Base-by-base conservation (phyloP, 768 basidiomycete genomes). In the Auricularia auricula-judae region DNA sequence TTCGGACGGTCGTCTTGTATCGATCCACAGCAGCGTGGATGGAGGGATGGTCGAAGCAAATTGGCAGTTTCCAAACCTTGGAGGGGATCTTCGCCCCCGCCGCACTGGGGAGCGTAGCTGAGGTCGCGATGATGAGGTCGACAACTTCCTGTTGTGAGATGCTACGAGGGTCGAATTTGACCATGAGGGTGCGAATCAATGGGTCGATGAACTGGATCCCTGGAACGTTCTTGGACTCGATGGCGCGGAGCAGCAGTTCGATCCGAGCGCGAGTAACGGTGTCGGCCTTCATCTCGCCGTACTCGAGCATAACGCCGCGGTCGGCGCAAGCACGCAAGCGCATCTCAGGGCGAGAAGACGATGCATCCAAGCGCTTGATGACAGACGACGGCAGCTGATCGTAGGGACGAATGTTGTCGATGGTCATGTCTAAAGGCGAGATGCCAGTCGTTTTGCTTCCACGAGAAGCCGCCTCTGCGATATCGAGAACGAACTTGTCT, bases 41-140 rank as follows among this genome's bases (percentile, higher is more conserved):
- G 80, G 85, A 83, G 4, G 75, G 76, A 68, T 88, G 87, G 66
- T 87, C 80, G 35, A 87, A 76, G 1, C 80, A 81, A 35, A 88
- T 81, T 0, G 87, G 87, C 63, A 88, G 82, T 7, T 78, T 80
- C 35, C 88, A 77, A 53, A 77, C 75, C 16, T 86, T 79, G 1
- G 80, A 81, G 0, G 79, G 76, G 63, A 88, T 82, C 14, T 69
- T 68, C 2, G 39, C 39, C 39, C 2, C 39, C 39, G 39, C 39
- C 1, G 39, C 39, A 42, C 39, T 42, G 39, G 39, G 39, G 12
- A 42, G 39, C 39, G 39, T 42, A 14, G 39, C 39, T 42, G 0
- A 0, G 39, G 12, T 14, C 1, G 7, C 39, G 8, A 42, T 7
- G 7, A 42, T 42, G 7, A 42, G 39, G 12, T 42, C 39, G 3